A percentile compares a stretch with the other conserved stretches of the same genome.
These are phyloP conservation scores for Diaporthe australafricana DNA, from an alignment of 2,329 filamentous ascomycete species.

Conservation along the genomic window DNA sequence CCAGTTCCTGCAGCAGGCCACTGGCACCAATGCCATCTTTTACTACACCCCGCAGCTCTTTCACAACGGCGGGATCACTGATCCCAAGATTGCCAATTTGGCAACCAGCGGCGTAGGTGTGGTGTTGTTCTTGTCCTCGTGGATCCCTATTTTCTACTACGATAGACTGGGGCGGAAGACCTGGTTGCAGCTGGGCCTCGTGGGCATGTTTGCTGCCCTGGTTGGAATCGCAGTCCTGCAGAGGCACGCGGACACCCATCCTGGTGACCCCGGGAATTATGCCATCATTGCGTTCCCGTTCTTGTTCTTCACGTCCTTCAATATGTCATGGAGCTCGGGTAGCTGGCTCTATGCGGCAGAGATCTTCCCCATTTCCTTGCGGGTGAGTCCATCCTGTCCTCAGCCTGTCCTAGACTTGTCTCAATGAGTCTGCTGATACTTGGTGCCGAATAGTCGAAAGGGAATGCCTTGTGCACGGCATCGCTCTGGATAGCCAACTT, in stretches of 20 bases:
- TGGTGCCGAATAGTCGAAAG: constrained; percentile 42
- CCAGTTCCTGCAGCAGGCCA: constrained; percentile 46
- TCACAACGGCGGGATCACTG: constrained; percentile 65
- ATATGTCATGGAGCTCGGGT: constrained; percentile 47
- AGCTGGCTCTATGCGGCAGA: constrained; percentile 47
- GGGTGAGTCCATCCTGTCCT: constrained; percentile 39
- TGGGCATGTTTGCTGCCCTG: constrained; percentile 45
- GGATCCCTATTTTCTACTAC: constrained; percentile 47
- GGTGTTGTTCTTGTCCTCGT: constrained; percentile 45
- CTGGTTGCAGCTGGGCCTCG: constrained; percentile 45
- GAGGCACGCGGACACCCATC: constrained; percentile 43
- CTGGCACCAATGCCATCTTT: constrained; percentile 46
- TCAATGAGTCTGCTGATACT: background rate
- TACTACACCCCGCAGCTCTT: constrained; percentile 45
- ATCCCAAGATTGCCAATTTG: constrained; percentile 46
- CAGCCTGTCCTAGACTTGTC: too few relatives aligned
- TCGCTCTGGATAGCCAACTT: constrained; percentile 48
- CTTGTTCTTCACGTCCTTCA: constrained; percentile 47
- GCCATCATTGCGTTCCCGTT: constrained; percentile 46
- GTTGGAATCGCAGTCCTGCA: constrained; percentile 45
- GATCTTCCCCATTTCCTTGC: constrained; percentile 46
- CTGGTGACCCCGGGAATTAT: constrained; percentile 42
- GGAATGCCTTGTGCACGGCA: constrained; percentile 44
- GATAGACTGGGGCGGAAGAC: constrained; percentile 47
- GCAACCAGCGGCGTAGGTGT: constrained; percentile 46